These are phyloP conservation scores for Juncus effusus DNA, from an alignment of 176 grass and related monocot genomes.

Conservation along the genomic window DNA sequence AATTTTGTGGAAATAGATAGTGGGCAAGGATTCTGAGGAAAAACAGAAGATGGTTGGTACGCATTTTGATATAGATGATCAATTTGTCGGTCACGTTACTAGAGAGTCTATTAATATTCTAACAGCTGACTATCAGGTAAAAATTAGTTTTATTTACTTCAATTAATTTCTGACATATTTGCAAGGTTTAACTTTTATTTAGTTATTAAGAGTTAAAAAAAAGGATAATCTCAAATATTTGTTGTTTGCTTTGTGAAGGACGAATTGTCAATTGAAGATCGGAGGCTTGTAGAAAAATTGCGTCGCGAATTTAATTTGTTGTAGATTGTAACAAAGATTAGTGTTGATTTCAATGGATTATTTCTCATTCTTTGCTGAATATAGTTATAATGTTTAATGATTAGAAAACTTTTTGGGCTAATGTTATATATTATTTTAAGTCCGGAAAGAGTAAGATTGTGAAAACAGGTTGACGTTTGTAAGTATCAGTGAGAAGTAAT, in stretches of 20 bases:
- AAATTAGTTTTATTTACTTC: background rate
- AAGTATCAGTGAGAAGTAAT: too few species aligned
- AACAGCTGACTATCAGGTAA: conserved; percentile 74
- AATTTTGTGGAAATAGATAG: conserved; percentile 40
- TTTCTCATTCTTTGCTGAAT: too few species aligned
- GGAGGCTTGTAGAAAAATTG: conserved; percentile 59
- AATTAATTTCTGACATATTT: background rate
- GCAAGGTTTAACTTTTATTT: background rate
- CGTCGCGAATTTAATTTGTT: conserved; percentile 55
- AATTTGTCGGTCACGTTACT: conserved; percentile 69
- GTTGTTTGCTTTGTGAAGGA: conserved; percentile 30
- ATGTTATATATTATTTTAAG: too few species aligned
- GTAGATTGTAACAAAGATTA: too few species aligned
- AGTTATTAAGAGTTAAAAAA: background rate
- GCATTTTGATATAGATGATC: conserved; percentile 84
- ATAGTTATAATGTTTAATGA: too few species aligned
- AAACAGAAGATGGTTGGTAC: conserved; percentile 76
- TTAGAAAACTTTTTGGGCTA: too few species aligned
- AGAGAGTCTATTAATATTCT: conserved; percentile 79
- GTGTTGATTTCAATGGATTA: too few species aligned
- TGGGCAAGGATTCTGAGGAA: conserved; percentile 57
- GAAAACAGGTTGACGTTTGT: too few species aligned
- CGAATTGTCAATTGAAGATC: conserved; percentile 58
- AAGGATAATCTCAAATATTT: background rate
- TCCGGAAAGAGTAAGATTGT: too few species aligned